These are phyloP conservation scores for Batkoa obscura DNA, from an alignment of 371 early-diverging fungal genomes.

Conservation along the genomic window DNA sequence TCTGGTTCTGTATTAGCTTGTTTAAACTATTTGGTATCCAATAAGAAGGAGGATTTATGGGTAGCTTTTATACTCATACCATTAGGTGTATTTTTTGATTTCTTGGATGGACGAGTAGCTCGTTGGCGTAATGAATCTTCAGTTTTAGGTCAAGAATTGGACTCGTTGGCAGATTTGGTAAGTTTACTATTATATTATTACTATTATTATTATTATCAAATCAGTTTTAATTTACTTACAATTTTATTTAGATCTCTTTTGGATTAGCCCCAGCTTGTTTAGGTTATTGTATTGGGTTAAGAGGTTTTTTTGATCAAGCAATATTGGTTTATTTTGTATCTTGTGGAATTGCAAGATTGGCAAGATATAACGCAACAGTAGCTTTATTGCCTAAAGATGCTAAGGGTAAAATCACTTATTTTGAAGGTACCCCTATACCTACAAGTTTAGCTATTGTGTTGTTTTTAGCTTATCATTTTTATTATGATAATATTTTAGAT, in stretches of 20 bases:
- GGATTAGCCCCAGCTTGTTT: constrained; percentile 74
- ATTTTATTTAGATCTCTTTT: constrained; percentile 38
- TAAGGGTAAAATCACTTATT: constrained; percentile 56
- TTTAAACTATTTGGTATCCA: constrained; percentile 53
- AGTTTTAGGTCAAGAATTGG: constrained; percentile 57
- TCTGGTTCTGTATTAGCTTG: constrained; percentile 55
- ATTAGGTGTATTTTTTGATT: constrained; percentile 58
- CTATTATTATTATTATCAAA: no score
- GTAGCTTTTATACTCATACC: constrained; percentile 56
- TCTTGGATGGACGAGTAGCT: constrained; percentile 75
- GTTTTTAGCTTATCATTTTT: constrained; percentile 43
- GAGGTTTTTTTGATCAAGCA: constrained; percentile 51
- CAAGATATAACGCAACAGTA: constrained; percentile 75
- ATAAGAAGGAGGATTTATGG: constrained; percentile 30
- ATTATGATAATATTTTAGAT: constrained; percentile 17
- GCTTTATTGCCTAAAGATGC: constrained; percentile 53
- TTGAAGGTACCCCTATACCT: constrained; percentile 86
- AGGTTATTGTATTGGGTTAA: constrained; percentile 73
- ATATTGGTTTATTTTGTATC: constrained; percentile 68
- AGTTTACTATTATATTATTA: neutral
- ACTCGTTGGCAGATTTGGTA: constrained; percentile 75
- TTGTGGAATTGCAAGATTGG: constrained; percentile 75
- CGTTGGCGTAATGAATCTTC: constrained; percentile 63
- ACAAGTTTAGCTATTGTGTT: constrained; percentile 47
- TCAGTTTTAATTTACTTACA: neutral